Conservation (phyloP, 2,329 filamentous ascomycete genomes). For the Neofusicoccum sp. region DNA sequence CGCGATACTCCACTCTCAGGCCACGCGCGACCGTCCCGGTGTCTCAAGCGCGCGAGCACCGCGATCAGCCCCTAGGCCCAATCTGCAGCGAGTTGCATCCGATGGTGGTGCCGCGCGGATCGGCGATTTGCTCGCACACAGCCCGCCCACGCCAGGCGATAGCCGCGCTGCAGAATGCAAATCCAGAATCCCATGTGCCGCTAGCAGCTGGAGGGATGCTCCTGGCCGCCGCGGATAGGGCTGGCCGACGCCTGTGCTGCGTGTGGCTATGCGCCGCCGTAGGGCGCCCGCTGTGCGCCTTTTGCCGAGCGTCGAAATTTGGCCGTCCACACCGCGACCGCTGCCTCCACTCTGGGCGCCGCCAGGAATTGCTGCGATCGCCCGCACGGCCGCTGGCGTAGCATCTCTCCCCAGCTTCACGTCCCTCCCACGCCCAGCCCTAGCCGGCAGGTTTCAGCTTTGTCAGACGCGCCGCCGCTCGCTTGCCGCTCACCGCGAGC, state of each 20-base stretch:
- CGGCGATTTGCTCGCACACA: too few relatives aligned
- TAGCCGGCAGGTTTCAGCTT: slow-evolving; percentile 17
- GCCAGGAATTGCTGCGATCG: background rate
- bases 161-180: background rate
- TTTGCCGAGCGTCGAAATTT: background rate
- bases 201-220: slow-evolving; percentile 4
- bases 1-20: slow-evolving; percentile 13
- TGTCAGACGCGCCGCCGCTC: slow-evolving; percentile 15
- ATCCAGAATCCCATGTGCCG: background rate
- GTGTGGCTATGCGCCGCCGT: slow-evolving; percentile 13
- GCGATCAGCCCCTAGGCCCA: slow-evolving; percentile 9
- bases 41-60: slow-evolving; percentile 5
- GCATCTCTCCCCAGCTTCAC: slow-evolving; percentile 12
- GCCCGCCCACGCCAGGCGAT: too few relatives aligned
- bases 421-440: background rate
- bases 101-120: background rate
- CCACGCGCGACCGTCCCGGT: slow-evolving; percentile 6
- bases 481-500: slow-evolving; percentile 1
- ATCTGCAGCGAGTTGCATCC: slow-evolving; percentile 9
- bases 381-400: slow-evolving; percentile 7
- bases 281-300: too few relatives aligned
- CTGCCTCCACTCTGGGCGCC: background rate
- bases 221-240: slow-evolving; percentile 5
- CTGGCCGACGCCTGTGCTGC: background rate
- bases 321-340: background rate